These are phyloP conservation scores for Elongisporangium prolatum DNA, from an alignment of 352 stramenopile genomes.

Conservation along the genomic window DNA sequence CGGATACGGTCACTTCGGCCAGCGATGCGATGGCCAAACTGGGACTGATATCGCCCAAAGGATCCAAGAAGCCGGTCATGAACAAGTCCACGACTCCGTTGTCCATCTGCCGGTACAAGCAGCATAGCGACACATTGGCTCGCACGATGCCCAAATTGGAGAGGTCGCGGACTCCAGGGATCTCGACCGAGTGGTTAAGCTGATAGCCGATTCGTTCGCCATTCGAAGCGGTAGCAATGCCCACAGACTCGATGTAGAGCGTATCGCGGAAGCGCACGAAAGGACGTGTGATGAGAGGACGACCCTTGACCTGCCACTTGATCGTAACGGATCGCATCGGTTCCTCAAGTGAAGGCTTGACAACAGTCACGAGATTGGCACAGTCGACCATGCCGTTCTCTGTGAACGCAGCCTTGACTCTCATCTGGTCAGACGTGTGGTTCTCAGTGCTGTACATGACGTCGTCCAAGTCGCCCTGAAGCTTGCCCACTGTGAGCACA, in stretches of 20 bases:
- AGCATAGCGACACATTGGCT: constrained; percentile 36
- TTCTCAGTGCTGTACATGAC: constrained; percentile 55
- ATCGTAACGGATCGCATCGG: constrained; percentile 51
- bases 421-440: constrained; percentile 40
- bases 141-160: constrained; percentile 28
- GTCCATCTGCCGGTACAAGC: constrained; percentile 27
- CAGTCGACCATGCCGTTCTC: constrained; percentile 45
- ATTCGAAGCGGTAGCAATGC: constrained; percentile 22
- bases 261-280: constrained; percentile 49
- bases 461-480: constrained; percentile 41
- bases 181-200: constrained; percentile 34
- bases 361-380: constrained; percentile 32
- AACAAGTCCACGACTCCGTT: constrained; percentile 36
- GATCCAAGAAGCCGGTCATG: constrained; percentile 29
- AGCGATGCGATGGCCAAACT: constrained; percentile 25
- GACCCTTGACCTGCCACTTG: constrained; percentile 52
- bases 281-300: constrained; percentile 13
- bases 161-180: constrained; percentile 30
- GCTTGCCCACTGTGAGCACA: constrained; percentile 22
- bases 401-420: constrained; percentile 49
- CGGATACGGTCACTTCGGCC: constrained; percentile 3
- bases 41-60: constrained; percentile 20
- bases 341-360: constrained; percentile 21
- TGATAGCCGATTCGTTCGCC: constrained; percentile 30
- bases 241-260: constrained; percentile 47